Conservation (phyloP, 768 basidiomycete genomes). For the Lentinula guzmanii region DNA sequence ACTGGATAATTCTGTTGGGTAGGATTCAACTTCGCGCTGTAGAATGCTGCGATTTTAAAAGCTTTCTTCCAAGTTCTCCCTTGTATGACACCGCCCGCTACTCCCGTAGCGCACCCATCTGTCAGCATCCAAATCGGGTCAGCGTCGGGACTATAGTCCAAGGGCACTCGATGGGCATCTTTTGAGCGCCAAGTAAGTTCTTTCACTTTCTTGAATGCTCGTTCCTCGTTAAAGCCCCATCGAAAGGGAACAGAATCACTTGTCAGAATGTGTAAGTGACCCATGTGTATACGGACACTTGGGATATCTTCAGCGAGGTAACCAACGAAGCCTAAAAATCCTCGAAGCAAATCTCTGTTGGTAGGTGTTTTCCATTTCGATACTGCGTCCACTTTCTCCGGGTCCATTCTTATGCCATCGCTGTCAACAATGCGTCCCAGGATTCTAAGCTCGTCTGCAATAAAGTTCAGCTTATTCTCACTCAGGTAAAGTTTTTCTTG, state of each 20-base stretch:
- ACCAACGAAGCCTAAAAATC: conserved; percentile 26
- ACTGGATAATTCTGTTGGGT: conserved; percentile 35
- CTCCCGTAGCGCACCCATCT: conserved; percentile 23
- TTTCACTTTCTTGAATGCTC: neutral
- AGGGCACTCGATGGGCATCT: conserved; percentile 14
- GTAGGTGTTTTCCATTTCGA: conserved; percentile 19
- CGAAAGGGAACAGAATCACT: conserved; percentile 2
- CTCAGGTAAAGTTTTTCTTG: conserved; percentile 25
- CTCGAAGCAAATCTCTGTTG: conserved; percentile 18
- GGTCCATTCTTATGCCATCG: conserved; percentile 24
- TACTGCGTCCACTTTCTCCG: conserved; percentile 23
- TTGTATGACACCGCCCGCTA: conserved; percentile 21
- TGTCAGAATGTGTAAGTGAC: conserved; percentile 12
- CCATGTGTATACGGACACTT: conserved; percentile 20
- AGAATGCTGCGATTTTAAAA: conserved; percentile 21
- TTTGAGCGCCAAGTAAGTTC: neutral
- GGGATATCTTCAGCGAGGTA: conserved; percentile 19
- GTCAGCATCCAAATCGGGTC: conserved; percentile 22
- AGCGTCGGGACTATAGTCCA: conserved; percentile 13
- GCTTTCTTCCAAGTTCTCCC: conserved; percentile 18
- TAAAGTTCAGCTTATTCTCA: conserved; percentile 20
- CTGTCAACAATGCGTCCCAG: conserved; percentile 21
- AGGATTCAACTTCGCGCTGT: conserved; percentile 26
- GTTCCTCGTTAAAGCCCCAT: conserved; percentile 1
- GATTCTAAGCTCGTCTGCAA: conserved; percentile 17